Base-by-base conservation (phyloP, 2,329 filamentous ascomycete species). In the Fusarium floridanum region DNA sequence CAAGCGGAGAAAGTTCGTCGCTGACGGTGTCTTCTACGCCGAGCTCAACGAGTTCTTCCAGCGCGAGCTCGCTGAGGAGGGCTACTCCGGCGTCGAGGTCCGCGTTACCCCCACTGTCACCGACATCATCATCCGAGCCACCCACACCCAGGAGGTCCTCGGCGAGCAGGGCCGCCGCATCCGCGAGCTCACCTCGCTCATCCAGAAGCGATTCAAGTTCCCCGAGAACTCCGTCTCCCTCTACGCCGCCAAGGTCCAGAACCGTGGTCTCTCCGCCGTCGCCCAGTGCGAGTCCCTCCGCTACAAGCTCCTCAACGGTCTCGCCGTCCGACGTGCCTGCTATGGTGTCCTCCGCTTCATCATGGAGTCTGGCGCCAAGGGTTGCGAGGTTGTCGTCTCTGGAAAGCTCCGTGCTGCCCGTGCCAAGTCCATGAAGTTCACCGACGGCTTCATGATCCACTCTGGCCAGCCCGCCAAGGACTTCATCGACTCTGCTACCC, bases 41-140 rank as follows among this genome's bases (percentile, higher is more conserved):
- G 97, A 99, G 90, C 91, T 99, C 88, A 99, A 99, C 93, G 97
- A 99, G 91, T 99, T 99, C 94, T 99, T 99, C 95, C 97, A 98
- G 92, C 96, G 97, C 88, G 97, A 99, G 90, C 91, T 99, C 86
- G 97, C 97, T 86, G 97, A 99, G 93, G 97, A 99, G 91, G 97
- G 97, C 83, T 99, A 99, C 93, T 99, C 97, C 68, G 97, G 97
- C 86, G 97, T 99, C 87, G 97, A 99, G 91, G 97, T 99, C 90
- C 95, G 97, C 91, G 97, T 99, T 83, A 99, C 97, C 82, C 97
- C 97, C 81, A 99, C 97, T 87, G 97, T 99, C 85, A 99, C 97
- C 91, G 97, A 98, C 89, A 98, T 98, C 92, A 98, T 99, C 92
- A 97, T 99, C 91, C 97, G 97, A 88, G 97, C 97, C 85, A 99